Conservation (phyloP, 345 rosid species). For the Camelina laxa region DNA sequence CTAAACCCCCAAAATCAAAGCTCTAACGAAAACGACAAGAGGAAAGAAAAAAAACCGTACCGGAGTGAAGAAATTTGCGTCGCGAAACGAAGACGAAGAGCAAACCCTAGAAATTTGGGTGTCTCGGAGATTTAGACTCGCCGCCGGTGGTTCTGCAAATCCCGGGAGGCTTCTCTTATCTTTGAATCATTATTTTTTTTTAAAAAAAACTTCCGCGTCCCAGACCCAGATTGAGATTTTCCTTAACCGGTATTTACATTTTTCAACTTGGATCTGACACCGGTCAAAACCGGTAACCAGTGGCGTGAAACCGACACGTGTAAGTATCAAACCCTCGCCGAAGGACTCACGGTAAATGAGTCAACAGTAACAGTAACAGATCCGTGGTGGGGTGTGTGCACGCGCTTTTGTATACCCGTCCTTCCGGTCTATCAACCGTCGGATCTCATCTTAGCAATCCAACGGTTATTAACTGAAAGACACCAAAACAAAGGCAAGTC, state of each 20-base stretch:
- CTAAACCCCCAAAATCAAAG: conserved; percentile 10
- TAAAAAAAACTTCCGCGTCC: conserved; percentile 24
- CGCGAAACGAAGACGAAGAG: conserved; percentile 11
- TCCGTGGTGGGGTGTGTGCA: conserved; percentile 5
- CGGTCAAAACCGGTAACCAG: conserved; percentile 41
- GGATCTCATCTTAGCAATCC: conserved; percentile 20
- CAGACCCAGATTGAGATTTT: no score
- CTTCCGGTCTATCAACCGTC: conserved; percentile 8
- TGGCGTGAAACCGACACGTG: conserved; percentile 41
- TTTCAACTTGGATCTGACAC: conserved; percentile 45
- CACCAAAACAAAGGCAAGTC: background rate
- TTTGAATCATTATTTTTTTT: conserved; percentile 22
- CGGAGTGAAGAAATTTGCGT: conserved; percentile 36
- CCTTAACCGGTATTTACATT: conserved; percentile 22
- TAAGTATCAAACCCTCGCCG: conserved; percentile 1
- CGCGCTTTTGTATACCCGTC: no score
- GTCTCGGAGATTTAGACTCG: conserved; percentile 26
- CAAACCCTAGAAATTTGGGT: conserved; percentile 25
- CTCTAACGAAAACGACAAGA: conserved; percentile 4
- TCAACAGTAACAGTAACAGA: background rate
- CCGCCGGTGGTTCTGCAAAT: conserved; percentile 49
- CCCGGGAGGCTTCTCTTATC: conserved; percentile 42
- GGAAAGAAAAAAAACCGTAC: conserved; percentile 20
- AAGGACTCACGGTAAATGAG: background rate
- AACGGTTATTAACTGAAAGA: background rate